These are phyloP conservation scores for Penicillium chermesinum DNA, from an alignment of 495 filamentous ascomycete genomes.

Conservation along the genomic window DNA sequence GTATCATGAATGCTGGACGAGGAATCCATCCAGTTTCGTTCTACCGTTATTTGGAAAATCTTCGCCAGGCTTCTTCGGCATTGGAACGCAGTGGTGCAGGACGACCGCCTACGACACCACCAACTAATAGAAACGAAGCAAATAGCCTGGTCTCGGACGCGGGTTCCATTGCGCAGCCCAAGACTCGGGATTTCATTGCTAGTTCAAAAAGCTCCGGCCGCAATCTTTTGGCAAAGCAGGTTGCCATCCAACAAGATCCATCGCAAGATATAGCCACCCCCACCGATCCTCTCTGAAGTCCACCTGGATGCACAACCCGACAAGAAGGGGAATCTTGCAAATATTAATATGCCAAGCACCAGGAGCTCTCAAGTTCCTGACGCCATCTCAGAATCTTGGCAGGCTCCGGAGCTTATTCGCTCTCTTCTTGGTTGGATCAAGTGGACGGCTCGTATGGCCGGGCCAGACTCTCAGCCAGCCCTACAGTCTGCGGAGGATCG, in stretches of 20 bases:
- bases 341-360: background rate
- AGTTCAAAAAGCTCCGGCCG: constrained; percentile 26
- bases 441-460: constrained; percentile 19
- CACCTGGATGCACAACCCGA: constrained; percentile 36
- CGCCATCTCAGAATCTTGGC: background rate
- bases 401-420: constrained; percentile 23
- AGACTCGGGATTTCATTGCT: constrained; percentile 31
- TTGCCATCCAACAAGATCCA: constrained; percentile 4
- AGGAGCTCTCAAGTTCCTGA: background rate
- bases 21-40: constrained; percentile 29
- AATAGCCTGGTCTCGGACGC: background rate
- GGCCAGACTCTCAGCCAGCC: constrained; percentile 10
- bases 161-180: constrained; percentile 6
- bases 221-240: constrained; percentile 24
- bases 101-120: constrained; percentile 9
- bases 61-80: constrained; percentile 17
- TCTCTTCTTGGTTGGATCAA: constrained; percentile 37
- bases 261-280: constrained; percentile 27
- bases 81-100: constrained; percentile 12
- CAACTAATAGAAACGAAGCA: constrained; percentile 2
- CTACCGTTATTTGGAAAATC: constrained; percentile 31
- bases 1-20: constrained; percentile 18
- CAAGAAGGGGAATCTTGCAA: constrained; percentile 1
- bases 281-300: constrained; percentile 38
- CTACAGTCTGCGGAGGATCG: constrained; percentile 35